Evolutionary conservation across 2,329 filamentous ascomycete species (phyloP).

Genomic region (Arthrocladium fulminans): DNA sequence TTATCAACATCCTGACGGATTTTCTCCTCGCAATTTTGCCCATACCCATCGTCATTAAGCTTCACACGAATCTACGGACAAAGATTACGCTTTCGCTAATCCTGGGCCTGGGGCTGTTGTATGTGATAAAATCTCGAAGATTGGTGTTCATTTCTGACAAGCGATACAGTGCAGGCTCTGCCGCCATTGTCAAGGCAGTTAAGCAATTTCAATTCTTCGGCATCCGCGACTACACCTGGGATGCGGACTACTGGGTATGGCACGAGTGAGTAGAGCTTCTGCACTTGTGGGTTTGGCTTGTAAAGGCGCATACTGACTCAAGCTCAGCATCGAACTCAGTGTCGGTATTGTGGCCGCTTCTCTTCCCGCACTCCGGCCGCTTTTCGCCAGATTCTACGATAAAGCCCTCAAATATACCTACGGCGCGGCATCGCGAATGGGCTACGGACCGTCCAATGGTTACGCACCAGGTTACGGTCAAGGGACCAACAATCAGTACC

Average conservation of each 20-base stretch:
- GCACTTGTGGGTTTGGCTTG: neutral
- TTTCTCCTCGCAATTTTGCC: slow-evolving; percentile 37
- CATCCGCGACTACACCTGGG: slow-evolving; percentile 28
- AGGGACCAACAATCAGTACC: neutral
- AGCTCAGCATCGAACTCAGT: slow-evolving; percentile 33
- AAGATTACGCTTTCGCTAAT: slow-evolving; percentile 35
- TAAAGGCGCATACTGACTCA: slow-evolving; percentile 17
- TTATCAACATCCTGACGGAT: slow-evolving; percentile 37
- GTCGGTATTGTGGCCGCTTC: slow-evolving; percentile 35
- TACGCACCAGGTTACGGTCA: neutral
- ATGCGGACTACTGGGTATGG: neutral
- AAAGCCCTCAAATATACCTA: slow-evolving; percentile 4
- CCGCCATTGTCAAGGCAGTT: slow-evolving; percentile 35
- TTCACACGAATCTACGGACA: slow-evolving; percentile 34
- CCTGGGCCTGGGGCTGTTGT: slow-evolving; percentile 36
- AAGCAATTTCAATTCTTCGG: slow-evolving; percentile 30
- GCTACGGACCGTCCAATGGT: neutral
- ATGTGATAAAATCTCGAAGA: slow-evolving; percentile 22
- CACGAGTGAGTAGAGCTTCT: neutral
- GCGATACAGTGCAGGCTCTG: slow-evolving; percentile 30
- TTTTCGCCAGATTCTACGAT: slow-evolving; percentile 24
- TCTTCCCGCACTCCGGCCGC: slow-evolving; percentile 33
- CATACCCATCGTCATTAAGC: slow-evolving; percentile 34
- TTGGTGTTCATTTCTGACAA: neutral
- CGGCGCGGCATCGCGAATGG: neutral